phyloP scores from a whole-genome alignment of 805 yeast genomes.

The Kodamaea kakaduensis region DNA sequence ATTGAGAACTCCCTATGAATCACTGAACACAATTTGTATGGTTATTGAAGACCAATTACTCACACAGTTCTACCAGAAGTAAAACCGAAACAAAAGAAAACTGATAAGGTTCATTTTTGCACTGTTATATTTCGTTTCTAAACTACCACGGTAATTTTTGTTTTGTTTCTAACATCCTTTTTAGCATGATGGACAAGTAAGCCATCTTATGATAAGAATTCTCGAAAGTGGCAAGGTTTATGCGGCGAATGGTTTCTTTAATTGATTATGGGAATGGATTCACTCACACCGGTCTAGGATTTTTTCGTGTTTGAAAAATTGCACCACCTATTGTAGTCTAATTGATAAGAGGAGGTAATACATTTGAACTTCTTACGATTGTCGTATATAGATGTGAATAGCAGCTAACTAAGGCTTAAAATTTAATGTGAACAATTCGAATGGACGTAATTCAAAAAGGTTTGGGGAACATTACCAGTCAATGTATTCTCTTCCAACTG shows the following conservation, averaged over 20 bases:
- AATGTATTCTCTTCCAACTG: conserved; percentile 66
- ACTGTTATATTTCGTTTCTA: not conserved
- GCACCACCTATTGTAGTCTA: not conserved
- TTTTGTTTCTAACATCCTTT: not conserved
- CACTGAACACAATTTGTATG: no score
- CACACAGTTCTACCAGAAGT: not conserved
- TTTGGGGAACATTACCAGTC: conserved; percentile 50
- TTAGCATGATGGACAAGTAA: not conserved
- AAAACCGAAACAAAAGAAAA: not conserved
- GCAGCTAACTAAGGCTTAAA: no score
- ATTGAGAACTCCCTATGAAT: no score
- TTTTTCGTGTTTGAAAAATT: conserved; percentile 7
- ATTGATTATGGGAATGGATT: conserved; percentile 7
- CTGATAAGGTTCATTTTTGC: not conserved
- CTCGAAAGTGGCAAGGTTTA: conserved; percentile 1
- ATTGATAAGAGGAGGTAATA: no score
- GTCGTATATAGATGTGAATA: no score
- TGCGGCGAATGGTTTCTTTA: no score
- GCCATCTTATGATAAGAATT: not conserved
- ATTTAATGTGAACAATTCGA: no score
- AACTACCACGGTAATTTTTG: not conserved
- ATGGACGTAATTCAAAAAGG: no score
- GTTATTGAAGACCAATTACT: no score
- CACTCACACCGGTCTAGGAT: conserved; percentile 12
- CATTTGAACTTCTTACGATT: no score